Evolutionary conservation across 2,329 filamentous ascomycete species (phyloP).

Genomic region (Ophiosphaerella herpotricha): DNA sequence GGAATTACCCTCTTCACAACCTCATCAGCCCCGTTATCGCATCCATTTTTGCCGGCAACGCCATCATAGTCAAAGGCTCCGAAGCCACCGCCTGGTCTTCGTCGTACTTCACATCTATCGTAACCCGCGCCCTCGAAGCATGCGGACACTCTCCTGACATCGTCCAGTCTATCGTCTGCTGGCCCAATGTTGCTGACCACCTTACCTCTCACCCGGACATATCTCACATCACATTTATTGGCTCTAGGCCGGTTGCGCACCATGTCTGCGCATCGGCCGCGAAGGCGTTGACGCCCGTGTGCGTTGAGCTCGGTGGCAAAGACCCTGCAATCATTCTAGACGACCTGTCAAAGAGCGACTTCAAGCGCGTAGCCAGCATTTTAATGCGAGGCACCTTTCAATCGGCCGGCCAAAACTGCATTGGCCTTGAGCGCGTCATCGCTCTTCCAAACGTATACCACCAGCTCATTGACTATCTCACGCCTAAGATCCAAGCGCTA

Average conservation of each 20-base stretch:
- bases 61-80: conserved; percentile 88
- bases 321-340: conserved; percentile 90
- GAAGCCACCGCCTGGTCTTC: conserved; percentile 96
- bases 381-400: conserved; percentile 94
- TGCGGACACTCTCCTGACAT: conserved; percentile 83
- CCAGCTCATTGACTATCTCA: conserved; percentile 70
- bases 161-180: conserved; percentile 84
- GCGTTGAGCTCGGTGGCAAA: conserved; percentile 92
- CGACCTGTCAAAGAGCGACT: conserved; percentile 66
- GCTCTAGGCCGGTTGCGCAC: conserved; percentile 83
- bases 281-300: conserved; percentile 81
- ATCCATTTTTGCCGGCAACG: conserved; percentile 88
- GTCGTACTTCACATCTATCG: conserved; percentile 78
- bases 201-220: conserved; percentile 85
- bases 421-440: conserved; percentile 93
- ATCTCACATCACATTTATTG: conserved; percentile 93
- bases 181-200: conserved; percentile 79
- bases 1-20: conserved; percentile 80
- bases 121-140: conserved; percentile 75
- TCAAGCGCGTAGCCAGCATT: conserved; percentile 76
- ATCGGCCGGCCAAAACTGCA: conserved; percentile 94
- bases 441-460: conserved; percentile 78
- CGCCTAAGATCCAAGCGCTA: conserved; percentile 73
- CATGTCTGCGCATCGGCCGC: conserved; percentile 86
- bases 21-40: conserved; percentile 89